phyloP scores from a whole-genome alignment of 2,329 filamentous ascomycete genomes.

The Cercospora sp. region DNA sequence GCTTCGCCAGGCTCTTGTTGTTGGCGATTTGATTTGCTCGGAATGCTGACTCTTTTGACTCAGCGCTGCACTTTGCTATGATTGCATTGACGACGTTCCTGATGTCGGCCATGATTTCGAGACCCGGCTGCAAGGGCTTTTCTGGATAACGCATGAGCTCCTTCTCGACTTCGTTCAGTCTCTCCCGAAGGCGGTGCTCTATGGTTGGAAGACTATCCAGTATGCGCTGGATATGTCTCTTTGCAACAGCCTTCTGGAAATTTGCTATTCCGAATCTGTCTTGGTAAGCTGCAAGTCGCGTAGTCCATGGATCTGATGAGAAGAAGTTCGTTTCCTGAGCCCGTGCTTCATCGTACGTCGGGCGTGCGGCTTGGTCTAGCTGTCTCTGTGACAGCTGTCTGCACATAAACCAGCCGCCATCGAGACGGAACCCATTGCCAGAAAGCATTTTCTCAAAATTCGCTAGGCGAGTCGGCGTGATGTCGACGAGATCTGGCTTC shows the following conservation, averaged over 20 bases:
- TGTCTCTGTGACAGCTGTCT: conserved; percentile 61
- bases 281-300: conserved; percentile 41
- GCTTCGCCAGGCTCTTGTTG: conserved; percentile 55
- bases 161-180: conserved; percentile 54
- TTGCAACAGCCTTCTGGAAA: conserved; percentile 52
- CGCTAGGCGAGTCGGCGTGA: conserved; percentile 37
- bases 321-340: conserved; percentile 56
- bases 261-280: conserved; percentile 54
- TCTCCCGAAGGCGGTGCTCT: conserved; percentile 44
- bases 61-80: conserved; percentile 55
- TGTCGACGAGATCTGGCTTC: conserved; percentile 72
- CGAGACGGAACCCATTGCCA: conserved; percentile 62
- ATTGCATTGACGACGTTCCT: conserved; percentile 58
- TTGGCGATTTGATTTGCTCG: conserved; percentile 46
- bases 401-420: conserved; percentile 77
- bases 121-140: conserved; percentile 63
- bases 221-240: conserved; percentile 52
- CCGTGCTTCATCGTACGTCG: conserved; percentile 52
- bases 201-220: conserved; percentile 44
- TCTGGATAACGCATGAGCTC: conserved; percentile 63
- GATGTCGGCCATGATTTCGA: conserved; percentile 63
- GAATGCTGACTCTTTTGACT: conserved; percentile 41
- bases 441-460: conserved; percentile 46
- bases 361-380: conserved; percentile 39
- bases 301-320: conserved; percentile 47